Evolutionary conservation across 1,284 basidiomycete species (phyloP).

Genomic region (Thecaphora thlaspeos): DNA sequence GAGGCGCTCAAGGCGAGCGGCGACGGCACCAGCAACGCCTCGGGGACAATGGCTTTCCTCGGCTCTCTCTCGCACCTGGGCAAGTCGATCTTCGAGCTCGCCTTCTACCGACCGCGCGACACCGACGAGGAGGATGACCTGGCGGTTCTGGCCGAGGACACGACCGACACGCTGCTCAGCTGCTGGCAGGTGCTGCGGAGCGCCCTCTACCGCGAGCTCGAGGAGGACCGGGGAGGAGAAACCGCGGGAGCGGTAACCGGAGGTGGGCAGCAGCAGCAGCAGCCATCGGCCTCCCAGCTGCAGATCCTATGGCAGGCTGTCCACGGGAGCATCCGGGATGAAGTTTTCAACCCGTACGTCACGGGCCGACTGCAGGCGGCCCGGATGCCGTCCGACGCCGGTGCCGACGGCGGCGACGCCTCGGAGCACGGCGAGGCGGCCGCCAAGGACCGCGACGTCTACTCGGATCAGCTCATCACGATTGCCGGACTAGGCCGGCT

Average conservation of each 20-base stretch:
- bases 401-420: slow-evolving; percentile 18
- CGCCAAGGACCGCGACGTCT: slow-evolving; percentile 41
- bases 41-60: slow-evolving; percentile 19
- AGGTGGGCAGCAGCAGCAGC: slow-evolving; percentile 1
- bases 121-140: slow-evolving; percentile 41
- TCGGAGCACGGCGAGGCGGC: slow-evolving; percentile 38
- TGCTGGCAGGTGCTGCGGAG: slow-evolving; percentile 29
- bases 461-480: slow-evolving; percentile 45
- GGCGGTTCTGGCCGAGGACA: slow-evolving; percentile 33
- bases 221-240: no score
- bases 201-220: slow-evolving; percentile 13
- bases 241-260: slow-evolving; percentile 1
- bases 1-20: slow-evolving; percentile 6
- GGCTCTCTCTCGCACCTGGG: slow-evolving; percentile 26
- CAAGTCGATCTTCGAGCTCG: slow-evolving; percentile 26
- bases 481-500: slow-evolving; percentile 43
- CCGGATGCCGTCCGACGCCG: slow-evolving; percentile 4
- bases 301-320: slow-evolving; percentile 22
- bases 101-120: slow-evolving; percentile 28
- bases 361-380: slow-evolving; percentile 39
- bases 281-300: slow-evolving; percentile 3
- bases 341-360: slow-evolving; percentile 45
- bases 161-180: slow-evolving; percentile 27
- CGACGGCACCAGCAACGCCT: slow-evolving; percentile 6
- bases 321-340: slow-evolving; percentile 31